Base-by-base conservation (phyloP, 805 yeast genomes). In the Candida endomychidarum region DNA sequence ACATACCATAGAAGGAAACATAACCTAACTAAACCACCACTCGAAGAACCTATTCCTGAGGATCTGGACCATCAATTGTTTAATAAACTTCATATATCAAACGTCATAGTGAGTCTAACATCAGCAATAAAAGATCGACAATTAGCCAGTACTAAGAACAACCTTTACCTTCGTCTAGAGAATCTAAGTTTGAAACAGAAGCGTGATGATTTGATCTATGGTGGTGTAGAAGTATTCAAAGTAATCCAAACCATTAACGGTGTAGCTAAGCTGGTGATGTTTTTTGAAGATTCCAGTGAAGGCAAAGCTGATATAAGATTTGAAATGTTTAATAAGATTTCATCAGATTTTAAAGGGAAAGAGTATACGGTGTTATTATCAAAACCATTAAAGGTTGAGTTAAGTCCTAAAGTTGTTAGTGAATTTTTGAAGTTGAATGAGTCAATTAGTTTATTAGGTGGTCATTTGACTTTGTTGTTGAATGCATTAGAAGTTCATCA, bases 231-330 rank as follows among this genome's bases (percentile, higher is more conserved):
- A 32, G 50, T 46, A 0, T 43, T 76, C n/a, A 42, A 50, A 1
- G 42, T 70, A 4, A 12, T 58, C 3, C 41, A 61, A 15, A 45
- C 41, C 8, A 47, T 42, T 16, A 42, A 54, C 17, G 52, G 57
- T 9, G 36, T 43, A 1, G n/a, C 44, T 5, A 37, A 58, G 19
- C 37, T 43, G 21, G 63, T 75, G 1, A 56, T 64, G 22, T 35
- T 38, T 10, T 65, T 62, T 42, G 52, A 49, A 17, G 27, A 22
- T 26, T 3, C 16, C 2, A 42, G 39, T 1, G 43, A 30, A 2
- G 35, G 49, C 1, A 70, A 68, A 28, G 72, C 75, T 5, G 86
- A 81, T 47, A 34, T 81, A 2, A 52, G 81, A 23, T 76, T 80
- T 52, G 85, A 81, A 51, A 42, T 70, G 16, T 66, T 70, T 34